Percentiles rank a stretch among this genome's conserved stretches.
phyloP scores from a whole-genome alignment of 148 eudicot species.

The Chenopodium suecicum region DNA sequence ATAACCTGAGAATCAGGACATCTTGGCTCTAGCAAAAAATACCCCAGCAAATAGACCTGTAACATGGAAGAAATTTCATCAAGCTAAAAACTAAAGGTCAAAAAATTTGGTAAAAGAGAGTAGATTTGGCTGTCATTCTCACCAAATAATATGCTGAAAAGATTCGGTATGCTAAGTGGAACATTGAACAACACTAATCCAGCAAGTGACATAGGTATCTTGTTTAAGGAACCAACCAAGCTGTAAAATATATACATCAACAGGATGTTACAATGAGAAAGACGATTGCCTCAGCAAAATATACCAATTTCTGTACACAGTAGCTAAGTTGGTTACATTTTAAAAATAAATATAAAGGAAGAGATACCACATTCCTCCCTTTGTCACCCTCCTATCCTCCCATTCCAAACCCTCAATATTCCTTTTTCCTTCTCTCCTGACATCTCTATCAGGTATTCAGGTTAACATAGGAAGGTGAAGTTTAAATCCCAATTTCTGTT shows the following conservation, averaged over 20 bases:
- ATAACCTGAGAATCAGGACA: slow-evolving; percentile 35
- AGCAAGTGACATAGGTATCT: slow-evolving; percentile 75
- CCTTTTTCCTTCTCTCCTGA: not conserved
- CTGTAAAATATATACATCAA: slow-evolving; percentile 35
- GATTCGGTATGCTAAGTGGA: slow-evolving; percentile 61
- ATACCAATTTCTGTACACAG: no score
- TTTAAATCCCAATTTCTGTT: not conserved
- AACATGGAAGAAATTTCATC: not conserved
- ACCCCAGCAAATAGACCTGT: slow-evolving; percentile 86
- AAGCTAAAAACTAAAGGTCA: not conserved
- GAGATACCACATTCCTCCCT: not conserved
- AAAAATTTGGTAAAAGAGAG: not conserved
- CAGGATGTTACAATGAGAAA: not conserved
- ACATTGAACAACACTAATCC: slow-evolving; percentile 70
- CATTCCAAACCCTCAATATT: not conserved
- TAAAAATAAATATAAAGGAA: no score
- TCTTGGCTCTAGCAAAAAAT: slow-evolving; percentile 77
- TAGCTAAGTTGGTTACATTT: no score
- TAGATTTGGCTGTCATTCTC: slow-evolving; percentile 17
- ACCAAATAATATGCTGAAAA: slow-evolving; percentile 81
- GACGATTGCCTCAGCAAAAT: not conserved
- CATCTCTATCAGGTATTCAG: not conserved
- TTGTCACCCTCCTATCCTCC: not conserved
- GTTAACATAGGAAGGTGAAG: not conserved
- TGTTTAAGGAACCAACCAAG: slow-evolving; percentile 76